These are phyloP conservation scores for Crithidia sp. DNA, from an alignment of 208 protist species.

Conservation along the genomic window DNA sequence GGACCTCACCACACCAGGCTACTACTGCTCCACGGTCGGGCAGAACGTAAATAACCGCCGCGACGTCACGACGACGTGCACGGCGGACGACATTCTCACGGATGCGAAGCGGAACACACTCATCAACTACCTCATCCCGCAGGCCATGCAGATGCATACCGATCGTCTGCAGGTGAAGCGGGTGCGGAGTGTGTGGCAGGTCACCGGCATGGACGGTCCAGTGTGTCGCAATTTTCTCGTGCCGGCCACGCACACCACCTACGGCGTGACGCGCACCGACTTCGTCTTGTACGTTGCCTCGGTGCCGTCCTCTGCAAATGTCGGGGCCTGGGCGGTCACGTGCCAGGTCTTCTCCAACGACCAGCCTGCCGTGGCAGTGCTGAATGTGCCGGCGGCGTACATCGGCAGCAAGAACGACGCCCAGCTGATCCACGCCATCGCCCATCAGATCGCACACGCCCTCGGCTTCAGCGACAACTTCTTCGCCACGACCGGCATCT, in stretches of 20 bases:
- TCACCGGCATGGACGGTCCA: constrained; percentile 6
- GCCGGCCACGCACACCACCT: constrained; percentile 35
- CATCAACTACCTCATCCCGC: constrained; percentile 38
- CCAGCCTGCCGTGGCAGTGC: constrained; percentile 46
- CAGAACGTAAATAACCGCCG: constrained; percentile 21
- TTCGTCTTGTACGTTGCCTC: constrained; percentile 75
- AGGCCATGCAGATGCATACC: constrained; percentile 54
- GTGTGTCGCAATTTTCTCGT: constrained; percentile 9
- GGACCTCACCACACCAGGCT: constrained; percentile 37
- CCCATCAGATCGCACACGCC: constrained; percentile 89
- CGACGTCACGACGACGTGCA: constrained; percentile 33
- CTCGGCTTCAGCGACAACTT: constrained; percentile 60
- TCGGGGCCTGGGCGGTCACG: constrained; percentile 48
- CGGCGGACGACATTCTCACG: constrained; percentile 37
- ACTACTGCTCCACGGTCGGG: constrained; percentile 46
- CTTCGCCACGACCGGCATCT: constrained; percentile 23
- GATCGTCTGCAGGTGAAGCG: constrained; percentile 54
- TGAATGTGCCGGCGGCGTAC: constrained; percentile 53
- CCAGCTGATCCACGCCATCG: constrained; percentile 27
- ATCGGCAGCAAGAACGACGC: constrained; percentile 15
- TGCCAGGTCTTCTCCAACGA: constrained; percentile 34
- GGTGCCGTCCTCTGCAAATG: constrained; percentile 17
- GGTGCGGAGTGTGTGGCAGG: constrained; percentile 17
- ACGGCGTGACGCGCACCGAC: constrained; percentile 50
- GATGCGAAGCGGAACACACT: constrained; percentile 38